Base-by-base conservation (phyloP, 1,284 basidiomycete species). In the Afroboletus lepidellus region DNA sequence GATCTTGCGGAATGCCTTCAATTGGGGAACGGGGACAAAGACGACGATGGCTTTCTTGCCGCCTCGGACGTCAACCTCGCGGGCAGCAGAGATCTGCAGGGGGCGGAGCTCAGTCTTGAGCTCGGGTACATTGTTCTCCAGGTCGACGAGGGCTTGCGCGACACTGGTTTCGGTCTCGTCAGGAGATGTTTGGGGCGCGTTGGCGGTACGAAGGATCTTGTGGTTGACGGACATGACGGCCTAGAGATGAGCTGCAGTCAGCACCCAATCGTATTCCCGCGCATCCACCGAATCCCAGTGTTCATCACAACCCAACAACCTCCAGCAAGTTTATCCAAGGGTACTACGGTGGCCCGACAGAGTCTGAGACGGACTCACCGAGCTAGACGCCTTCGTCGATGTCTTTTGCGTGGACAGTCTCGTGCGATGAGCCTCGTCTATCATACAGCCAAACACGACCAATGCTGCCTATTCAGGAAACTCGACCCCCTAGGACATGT, bases 21-120 rank as follows among this genome's bases (percentile, higher is more conserved):
- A 75, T 78, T 96, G 93, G 65, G 96, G 94, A 55, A 98, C 90
- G 59, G 97, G 97, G 54, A 99, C 95, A 69, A 99, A 99, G 75
- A 99, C 80, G 61, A 99, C 94, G 66, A 99, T 96, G 50, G 97
- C 97, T 83, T 98, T 99, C 84, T 98, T 98, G 70, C 94, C 94
- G 64, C 96, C 97, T 72, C 95, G 94, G 67, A 99, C 96, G 73
- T 99, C 97, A 67, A 99, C 90, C 79, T 99, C 97, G 70, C 93
- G 93, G 58, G 96, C 97, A 63, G 95, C 92, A 64, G 94, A 96
- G 77, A 99, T 97, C 74, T 98, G 94, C 61, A 99, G 85, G 60
- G 90, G 86, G 54, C 94, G 87, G 58, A 99, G 87, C 80, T 99
- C 97, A 56, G 83, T 71, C 88, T 98, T 98, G 77, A 99, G 88